These are phyloP conservation scores for Rhamnella rubrinervis DNA, from an alignment of 331 rosid genomes.

Conservation along the genomic window DNA sequence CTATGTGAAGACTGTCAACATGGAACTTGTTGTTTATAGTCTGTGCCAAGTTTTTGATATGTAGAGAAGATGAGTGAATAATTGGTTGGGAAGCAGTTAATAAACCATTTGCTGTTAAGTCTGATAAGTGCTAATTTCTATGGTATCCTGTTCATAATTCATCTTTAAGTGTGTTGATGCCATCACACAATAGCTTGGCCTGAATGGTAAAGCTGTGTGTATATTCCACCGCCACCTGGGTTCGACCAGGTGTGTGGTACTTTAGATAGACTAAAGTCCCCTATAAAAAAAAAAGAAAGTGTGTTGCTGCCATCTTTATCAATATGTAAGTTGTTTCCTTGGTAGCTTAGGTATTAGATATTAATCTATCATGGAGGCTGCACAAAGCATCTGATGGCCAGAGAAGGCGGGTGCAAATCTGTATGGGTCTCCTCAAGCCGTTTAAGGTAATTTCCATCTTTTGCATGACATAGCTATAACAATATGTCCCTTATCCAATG, in stretches of 20 bases:
- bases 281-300: no score
- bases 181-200: no score
- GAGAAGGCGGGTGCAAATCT: slow-evolving; percentile 91
- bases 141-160: background rate
- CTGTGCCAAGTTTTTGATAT: background rate
- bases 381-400: slow-evolving; percentile 97
- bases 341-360: slow-evolving; percentile 55
- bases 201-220: no score
- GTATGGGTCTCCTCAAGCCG: slow-evolving; percentile 93
- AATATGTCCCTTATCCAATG: background rate
- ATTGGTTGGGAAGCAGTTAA: background rate
- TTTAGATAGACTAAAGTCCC: no score
- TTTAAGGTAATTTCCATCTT: slow-evolving; percentile 51
- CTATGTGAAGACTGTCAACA: background rate
- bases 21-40: background rate
- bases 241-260: no score
- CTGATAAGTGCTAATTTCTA: background rate
- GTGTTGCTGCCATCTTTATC: background rate
- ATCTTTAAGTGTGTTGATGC: no score
- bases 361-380: slow-evolving; percentile 89
- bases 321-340: slow-evolving; percentile 21
- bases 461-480: background rate
- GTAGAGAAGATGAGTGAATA: background rate
- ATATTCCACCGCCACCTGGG: no score
- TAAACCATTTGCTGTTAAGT: background rate